Evolutionary conservation across 805 yeast species (phyloP), one percentile per base, ranked within the genome.

Genomic region (Wickerhamia fluorescens): DNA sequence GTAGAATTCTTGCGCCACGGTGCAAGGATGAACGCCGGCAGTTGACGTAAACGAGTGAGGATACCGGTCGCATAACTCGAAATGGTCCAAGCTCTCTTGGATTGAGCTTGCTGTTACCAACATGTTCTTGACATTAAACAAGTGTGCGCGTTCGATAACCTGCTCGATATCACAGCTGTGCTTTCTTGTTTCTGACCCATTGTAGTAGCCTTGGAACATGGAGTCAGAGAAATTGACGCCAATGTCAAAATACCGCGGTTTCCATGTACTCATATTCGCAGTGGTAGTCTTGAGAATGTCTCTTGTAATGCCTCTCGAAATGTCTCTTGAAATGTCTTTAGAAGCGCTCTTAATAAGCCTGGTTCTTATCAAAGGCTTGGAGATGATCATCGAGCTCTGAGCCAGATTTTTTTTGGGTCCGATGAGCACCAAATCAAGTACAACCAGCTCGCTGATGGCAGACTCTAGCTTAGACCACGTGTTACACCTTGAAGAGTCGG

Each of bases 21-120:
- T 65, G 54, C 98, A 89, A 1, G 99, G 99, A 58, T 92, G 99
- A 2, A 89, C 94, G 8, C 99, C 98, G 2, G 78, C 88, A 0
- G 98, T 92, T 14, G 82, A 73, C 36, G 59, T 70, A 38, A 53
- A 56, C 10, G 37, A 44, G 7, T 45, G 47, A 4, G 59, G 57
- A 32, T 57, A 53, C 28, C 51, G 36, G 3, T 47, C 37, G 22
- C 82, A 76, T 17, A 88, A 46, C 10, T 65, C 68, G 11, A 83
- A 51, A 6, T 87, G 81, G n/a, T 63, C 58, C 20, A 51, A 44
- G 13, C 88, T 75, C 42, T 89, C 96, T 2, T 52, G 46, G 5
- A 86, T 58, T 2, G 81, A 73, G 0, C 95, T 78, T 0, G 96
- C 96, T 0, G 97, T 92, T 9, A 92, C 67, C 23, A 92, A 66